These are phyloP conservation scores for Sarcocystis neurona DNA, from an alignment of 169 alveolate species.

Conservation along the genomic window DNA sequence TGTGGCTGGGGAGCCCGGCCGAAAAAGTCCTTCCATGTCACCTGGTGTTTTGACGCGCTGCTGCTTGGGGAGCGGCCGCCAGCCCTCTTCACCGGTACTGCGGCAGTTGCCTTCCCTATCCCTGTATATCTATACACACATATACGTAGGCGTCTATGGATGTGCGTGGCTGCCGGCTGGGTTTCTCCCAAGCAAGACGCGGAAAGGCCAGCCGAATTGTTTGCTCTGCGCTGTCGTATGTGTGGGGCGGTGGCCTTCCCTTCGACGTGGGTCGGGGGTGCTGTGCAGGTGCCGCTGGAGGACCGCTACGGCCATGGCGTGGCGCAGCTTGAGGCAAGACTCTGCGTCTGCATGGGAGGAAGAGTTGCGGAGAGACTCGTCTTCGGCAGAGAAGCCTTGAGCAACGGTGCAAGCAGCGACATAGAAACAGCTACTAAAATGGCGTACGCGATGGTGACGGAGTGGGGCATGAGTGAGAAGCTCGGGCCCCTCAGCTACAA, in stretches of 20 bases:
- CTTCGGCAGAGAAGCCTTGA: slow-evolving; percentile 86
- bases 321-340: slow-evolving; percentile 88
- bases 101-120: slow-evolving; percentile 36
- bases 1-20: too few relatives aligned
- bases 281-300: slow-evolving; percentile 75
- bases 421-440: slow-evolving; percentile 86
- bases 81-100: neutral
- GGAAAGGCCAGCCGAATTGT: too few relatives aligned
- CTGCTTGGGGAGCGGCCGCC: neutral
- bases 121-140: too few relatives aligned
- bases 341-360: slow-evolving; percentile 97
- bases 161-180: too few relatives aligned
- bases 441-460: slow-evolving; percentile 86
- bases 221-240: too few relatives aligned
- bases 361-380: slow-evolving; percentile 93
- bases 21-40: neutral
- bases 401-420: slow-evolving; percentile 94
- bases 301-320: slow-evolving; percentile 83
- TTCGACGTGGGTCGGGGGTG: slow-evolving; percentile 75
- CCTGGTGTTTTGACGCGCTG: neutral
- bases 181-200: too few relatives aligned
- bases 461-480: slow-evolving; percentile 91
- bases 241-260: slow-evolving; percentile 94
- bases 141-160: too few relatives aligned
- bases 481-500: slow-evolving; percentile 81